Conservation (phyloP, 768 basidiomycete genomes). For the Leccinellum rugosiceps region DNA sequence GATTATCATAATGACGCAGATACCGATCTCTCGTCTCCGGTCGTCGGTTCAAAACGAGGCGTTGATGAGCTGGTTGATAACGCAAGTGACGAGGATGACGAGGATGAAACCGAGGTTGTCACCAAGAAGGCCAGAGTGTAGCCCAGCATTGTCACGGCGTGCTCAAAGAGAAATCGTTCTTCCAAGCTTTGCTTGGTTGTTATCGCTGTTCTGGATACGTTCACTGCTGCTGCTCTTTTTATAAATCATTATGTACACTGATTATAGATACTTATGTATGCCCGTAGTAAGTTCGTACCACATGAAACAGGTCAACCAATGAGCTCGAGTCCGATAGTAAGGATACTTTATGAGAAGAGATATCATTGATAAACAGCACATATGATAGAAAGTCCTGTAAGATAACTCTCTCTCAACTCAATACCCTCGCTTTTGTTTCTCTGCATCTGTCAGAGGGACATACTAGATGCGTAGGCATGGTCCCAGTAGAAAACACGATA, state of each 20-base stretch:
- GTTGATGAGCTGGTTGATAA: conserved; percentile 22
- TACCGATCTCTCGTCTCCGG: conserved; percentile 7
- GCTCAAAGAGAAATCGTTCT: neutral
- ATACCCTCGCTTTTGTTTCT: conserved; percentile 37
- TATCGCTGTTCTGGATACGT: neutral
- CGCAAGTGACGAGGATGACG: conserved; percentile 10
- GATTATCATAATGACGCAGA: conserved; percentile 14
- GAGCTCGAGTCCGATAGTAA: too few relatives aligned
- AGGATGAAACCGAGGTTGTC: neutral
- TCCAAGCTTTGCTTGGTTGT: neutral
- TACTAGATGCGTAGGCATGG: conserved; percentile 39
- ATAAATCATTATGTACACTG: conserved; percentile 15
- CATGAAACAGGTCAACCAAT: too few relatives aligned
- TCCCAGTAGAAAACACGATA: neutral
- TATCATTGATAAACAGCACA: too few relatives aligned
- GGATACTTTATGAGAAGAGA: too few relatives aligned
- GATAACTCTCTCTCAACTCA: conserved; percentile 1
- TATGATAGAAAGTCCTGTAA: too few relatives aligned
- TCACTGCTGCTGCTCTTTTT: conserved; percentile 3
- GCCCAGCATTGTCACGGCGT: neutral
- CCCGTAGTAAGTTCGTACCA: too few relatives aligned
- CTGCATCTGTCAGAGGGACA: conserved; percentile 65
- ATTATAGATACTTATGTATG: neutral
- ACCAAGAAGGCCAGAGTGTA: conserved; percentile 29
- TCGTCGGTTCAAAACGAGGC: conserved; percentile 24